A percentile compares a stretch with the other conserved stretches of the same genome.
phyloP scores from a whole-genome alignment of 306 rosid species.

The Sophora flavescens region DNA sequence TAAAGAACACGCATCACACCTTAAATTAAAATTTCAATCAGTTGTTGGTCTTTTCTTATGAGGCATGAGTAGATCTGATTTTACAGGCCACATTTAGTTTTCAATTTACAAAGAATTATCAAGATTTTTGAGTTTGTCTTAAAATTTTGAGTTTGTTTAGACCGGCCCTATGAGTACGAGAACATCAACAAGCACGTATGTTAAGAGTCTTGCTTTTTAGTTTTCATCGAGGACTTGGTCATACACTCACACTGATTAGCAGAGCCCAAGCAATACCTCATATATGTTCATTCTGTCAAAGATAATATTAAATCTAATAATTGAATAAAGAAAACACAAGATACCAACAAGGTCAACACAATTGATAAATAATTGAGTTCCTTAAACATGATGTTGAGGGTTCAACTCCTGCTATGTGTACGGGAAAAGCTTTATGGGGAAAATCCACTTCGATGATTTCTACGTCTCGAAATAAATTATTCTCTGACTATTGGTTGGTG shows the following conservation, averaged over 20 bases:
- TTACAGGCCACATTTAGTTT: background rate
- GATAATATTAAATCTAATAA: too few species aligned
- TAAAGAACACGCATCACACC: background rate
- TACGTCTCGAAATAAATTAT: too few species aligned
- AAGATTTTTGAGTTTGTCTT: background rate
- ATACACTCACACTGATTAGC: background rate
- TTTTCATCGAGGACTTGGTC: background rate
- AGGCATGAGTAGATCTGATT: background rate
- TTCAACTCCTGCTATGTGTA: too few species aligned
- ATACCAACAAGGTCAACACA: too few species aligned
- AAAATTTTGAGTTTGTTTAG: background rate
- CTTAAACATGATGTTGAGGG: too few species aligned
- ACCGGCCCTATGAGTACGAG: background rate
- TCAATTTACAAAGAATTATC: background rate
- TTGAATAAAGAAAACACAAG: too few species aligned
- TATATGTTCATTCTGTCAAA: background rate
- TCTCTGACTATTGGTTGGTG: too few species aligned
- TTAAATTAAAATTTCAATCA: background rate
- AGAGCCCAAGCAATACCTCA: slow-evolving; percentile 11
- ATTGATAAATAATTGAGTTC: too few species aligned
- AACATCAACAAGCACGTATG: background rate
- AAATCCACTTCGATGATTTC: too few species aligned
- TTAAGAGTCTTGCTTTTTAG: background rate
- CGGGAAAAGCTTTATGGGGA: too few species aligned
- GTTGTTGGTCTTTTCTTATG: background rate